Evolutionary conservation across 495 filamentous ascomycete species (phyloP).

Genomic region (Annulohypoxylon nitens): DNA sequence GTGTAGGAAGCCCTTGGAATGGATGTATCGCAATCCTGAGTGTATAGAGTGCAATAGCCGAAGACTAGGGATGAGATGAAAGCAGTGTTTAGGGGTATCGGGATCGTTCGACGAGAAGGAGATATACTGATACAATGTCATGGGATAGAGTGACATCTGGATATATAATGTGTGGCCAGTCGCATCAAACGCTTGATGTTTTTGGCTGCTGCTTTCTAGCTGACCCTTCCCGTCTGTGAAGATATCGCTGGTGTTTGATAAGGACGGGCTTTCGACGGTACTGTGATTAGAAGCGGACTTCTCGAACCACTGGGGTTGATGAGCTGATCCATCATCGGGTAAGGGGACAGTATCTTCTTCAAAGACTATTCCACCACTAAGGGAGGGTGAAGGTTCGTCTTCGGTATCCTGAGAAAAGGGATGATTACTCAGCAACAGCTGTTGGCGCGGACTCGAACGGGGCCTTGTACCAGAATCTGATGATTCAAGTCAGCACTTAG

Average conservation of each 20-base stretch:
- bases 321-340: not conserved
- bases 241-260: constrained; percentile 59
- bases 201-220: constrained; percentile 53
- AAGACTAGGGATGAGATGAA: constrained; percentile 65
- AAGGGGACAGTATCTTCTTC: constrained; percentile 44
- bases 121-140: constrained; percentile 63
- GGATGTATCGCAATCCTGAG: constrained; percentile 70
- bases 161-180: constrained; percentile 66
- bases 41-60: constrained; percentile 48
- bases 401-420: constrained; percentile 34
- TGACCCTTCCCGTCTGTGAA: constrained; percentile 66
- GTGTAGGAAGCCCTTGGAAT: constrained; percentile 90
- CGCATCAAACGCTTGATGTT: constrained; percentile 48
- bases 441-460: constrained; percentile 27
- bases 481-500: constrained; percentile 11
- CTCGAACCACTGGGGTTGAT: constrained; percentile 48
- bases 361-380: constrained; percentile 48
- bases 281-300: constrained; percentile 51
- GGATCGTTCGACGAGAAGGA: constrained; percentile 23
- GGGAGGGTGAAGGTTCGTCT: constrained; percentile 19
- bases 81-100: constrained; percentile 61
- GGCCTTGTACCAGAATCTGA: constrained; percentile 16
- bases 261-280: constrained; percentile 53
- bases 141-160: constrained; percentile 70
- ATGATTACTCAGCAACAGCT: constrained; percentile 37